Evolutionary conservation across 768 basidiomycete species (phyloP).

Genomic region (Cubamyces sp.): DNA sequence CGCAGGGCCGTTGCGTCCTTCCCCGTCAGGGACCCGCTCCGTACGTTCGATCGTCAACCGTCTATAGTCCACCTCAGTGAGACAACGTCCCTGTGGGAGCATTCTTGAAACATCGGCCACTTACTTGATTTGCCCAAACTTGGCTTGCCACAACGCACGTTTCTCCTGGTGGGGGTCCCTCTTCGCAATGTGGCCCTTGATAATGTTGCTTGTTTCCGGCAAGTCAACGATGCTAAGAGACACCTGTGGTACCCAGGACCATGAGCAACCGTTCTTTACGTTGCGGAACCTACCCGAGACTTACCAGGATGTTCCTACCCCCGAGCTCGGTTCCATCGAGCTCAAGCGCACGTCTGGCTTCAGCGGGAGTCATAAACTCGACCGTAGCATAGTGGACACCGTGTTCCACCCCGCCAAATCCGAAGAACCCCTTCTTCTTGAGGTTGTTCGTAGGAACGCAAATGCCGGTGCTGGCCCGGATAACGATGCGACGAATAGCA

Average conservation of each 20-base stretch:
- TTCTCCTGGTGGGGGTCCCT: conserved; percentile 9
- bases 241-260: conserved; percentile 6
- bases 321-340: conserved; percentile 43
- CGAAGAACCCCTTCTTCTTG: conserved; percentile 3
- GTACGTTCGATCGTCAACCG: conserved; percentile 18
- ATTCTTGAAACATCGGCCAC: background rate
- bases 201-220: conserved; percentile 32
- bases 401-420: background rate
- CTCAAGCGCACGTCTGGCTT: conserved; percentile 46
- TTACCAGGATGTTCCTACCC: conserved; percentile 47
- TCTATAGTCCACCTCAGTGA: conserved; percentile 1
- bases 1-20: background rate
- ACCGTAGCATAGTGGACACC: conserved; percentile 53
- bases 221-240: conserved; percentile 35
- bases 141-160: conserved; percentile 15
- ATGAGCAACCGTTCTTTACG: background rate
- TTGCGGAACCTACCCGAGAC: background rate
- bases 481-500: conserved; percentile 35
- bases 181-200: conserved; percentile 7
- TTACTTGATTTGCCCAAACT: conserved; percentile 18
- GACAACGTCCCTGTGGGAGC: background rate
- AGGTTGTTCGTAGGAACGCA: conserved; percentile 20
- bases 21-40: conserved; percentile 12
- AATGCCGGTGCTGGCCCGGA: conserved; percentile 42
- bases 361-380: conserved; percentile 43